phyloP scores from a whole-genome alignment of 805 yeast genomes.

The Sugiyamaella marilandica region DNA sequence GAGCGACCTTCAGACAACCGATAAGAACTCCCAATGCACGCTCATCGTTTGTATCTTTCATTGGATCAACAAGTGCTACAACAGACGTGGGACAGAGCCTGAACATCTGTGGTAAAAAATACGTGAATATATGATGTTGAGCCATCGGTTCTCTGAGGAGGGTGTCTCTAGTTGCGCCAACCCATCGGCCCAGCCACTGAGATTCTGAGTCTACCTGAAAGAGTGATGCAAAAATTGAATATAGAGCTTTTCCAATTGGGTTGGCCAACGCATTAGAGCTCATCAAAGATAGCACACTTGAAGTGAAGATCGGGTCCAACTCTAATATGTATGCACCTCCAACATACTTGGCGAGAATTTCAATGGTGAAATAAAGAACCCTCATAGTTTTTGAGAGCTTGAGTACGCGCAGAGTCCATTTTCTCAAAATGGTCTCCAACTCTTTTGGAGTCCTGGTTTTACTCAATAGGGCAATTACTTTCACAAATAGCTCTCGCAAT shows the following conservation, averaged over 20 bases:
- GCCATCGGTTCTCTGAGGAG: constrained; percentile 31
- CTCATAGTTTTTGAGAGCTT: constrained; percentile 48
- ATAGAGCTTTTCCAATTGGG: constrained; percentile 35
- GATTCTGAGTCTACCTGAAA: constrained; percentile 14
- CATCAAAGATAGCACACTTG: constrained; percentile 46
- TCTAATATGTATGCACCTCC: constrained; percentile 41
- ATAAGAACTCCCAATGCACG: constrained; percentile 41
- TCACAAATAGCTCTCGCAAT: constrained; percentile 53
- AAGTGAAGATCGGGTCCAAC: constrained; percentile 44
- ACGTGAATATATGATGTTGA: constrained; percentile 48
- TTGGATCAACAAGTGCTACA: constrained; percentile 34
- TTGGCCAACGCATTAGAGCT: constrained; percentile 59
- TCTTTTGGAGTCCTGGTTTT: constrained; percentile 20
- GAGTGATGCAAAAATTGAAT: constrained; percentile 14
- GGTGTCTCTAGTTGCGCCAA: constrained; percentile 33
- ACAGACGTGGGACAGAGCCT: constrained; percentile 45
- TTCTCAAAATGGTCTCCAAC: constrained; percentile 14
- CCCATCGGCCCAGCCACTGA: constrained; percentile 54
- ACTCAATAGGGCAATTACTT: constrained; percentile 43
- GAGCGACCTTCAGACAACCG: constrained; percentile 59
- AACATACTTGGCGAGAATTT: constrained; percentile 47
- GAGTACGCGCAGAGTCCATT: constrained; percentile 47
- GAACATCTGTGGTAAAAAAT: constrained; percentile 62
- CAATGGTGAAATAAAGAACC: constrained; percentile 58
- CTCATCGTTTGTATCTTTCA: constrained; percentile 18